Percentiles rank a stretch among this genome's conserved stretches.
Conservation (phyloP, 345 rosid species). For the Camelina laxa region DNA sequence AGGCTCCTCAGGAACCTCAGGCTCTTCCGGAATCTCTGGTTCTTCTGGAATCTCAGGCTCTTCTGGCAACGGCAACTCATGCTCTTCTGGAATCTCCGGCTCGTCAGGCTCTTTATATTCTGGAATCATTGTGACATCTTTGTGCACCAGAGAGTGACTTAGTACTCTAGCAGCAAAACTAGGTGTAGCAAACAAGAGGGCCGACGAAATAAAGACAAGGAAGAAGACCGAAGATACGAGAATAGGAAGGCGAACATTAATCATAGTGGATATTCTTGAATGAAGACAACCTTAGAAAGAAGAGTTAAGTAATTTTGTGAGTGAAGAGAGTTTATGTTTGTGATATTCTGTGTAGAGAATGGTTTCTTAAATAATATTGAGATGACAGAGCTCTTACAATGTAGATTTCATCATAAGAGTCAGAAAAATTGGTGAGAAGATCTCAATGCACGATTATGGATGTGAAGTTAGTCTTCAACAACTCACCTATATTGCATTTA, state of each 20-base stretch:
- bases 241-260: constrained; percentile 27
- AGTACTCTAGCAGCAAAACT: constrained; percentile 35
- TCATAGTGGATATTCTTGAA: constrained; percentile 24
- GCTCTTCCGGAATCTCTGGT: not conserved
- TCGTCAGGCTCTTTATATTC: constrained; percentile 13
- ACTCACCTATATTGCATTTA: constrained; percentile 31
- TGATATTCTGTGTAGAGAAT: constrained; percentile 13
- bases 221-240: constrained; percentile 8
- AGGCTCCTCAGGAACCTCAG: constrained; percentile 26
- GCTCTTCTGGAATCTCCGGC: constrained; percentile 26
- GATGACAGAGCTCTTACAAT: constrained; percentile 15
- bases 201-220: constrained; percentile 20
- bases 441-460: constrained; percentile 14
- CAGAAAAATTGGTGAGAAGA: constrained; percentile 36
- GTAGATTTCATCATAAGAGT: constrained; percentile 15
- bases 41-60: constrained; percentile 23
- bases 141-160: constrained; percentile 27
- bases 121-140: constrained; percentile 24
- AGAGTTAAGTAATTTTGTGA: not conserved
- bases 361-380: constrained; percentile 25
- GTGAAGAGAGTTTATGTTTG: constrained; percentile 12
- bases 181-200: constrained; percentile 26
- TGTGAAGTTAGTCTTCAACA: constrained; percentile 38
- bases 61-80: constrained; percentile 2
- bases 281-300: constrained; percentile 15